Evolutionary conservation across 2,329 filamentous ascomycete species (phyloP).

Genomic region (Mycosphaerelloides madeirae): DNA sequence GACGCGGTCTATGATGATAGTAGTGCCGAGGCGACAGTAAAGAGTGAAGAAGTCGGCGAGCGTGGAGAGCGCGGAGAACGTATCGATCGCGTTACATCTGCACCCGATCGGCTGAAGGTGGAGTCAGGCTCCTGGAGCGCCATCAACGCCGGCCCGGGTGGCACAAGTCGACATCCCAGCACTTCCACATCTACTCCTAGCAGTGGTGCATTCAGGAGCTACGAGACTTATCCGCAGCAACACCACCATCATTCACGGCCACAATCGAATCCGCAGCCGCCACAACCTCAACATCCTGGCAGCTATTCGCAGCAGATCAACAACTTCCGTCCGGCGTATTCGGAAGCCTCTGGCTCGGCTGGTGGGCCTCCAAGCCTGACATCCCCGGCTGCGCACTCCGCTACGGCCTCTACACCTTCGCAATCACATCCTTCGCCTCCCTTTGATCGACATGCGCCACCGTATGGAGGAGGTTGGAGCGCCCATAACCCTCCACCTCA

Average conservation of each 20-base stretch:
- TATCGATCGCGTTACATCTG: conserved; percentile 12
- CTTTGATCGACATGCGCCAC: conserved; percentile 15
- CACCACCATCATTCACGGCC: conserved; percentile 7
- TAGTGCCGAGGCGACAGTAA: conserved; percentile 27
- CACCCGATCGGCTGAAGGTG: conserved; percentile 17
- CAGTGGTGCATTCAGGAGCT: conserved; percentile 26
- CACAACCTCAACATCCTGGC: conserved; percentile 6
- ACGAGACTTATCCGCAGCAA: conserved; percentile 24
- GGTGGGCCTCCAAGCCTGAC: conserved; percentile 22
- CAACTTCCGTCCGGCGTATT: conserved; percentile 26
- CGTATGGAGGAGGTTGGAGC: conserved; percentile 19
- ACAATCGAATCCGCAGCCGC: conserved; percentile 13
- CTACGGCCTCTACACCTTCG: conserved; percentile 22
- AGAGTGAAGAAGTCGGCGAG: conserved; percentile 30
- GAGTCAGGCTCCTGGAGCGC: conserved; percentile 38
- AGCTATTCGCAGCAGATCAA: conserved; percentile 19
- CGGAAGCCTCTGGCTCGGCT: conserved; percentile 15
- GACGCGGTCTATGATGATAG: conserved; percentile 29
- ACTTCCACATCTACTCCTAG: conserved; percentile 18
- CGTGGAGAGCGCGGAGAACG: conserved; percentile 1
- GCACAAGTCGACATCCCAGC: conserved; percentile 18
- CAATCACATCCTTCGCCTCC: conserved; percentile 25
- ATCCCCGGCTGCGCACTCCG: conserved; percentile 25
- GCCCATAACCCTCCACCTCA: conserved; percentile 19
- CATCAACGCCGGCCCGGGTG: conserved; percentile 32